Conservation (phyloP, 2,329 filamentous ascomycete genomes). For the Ophiostoma montium region DNA sequence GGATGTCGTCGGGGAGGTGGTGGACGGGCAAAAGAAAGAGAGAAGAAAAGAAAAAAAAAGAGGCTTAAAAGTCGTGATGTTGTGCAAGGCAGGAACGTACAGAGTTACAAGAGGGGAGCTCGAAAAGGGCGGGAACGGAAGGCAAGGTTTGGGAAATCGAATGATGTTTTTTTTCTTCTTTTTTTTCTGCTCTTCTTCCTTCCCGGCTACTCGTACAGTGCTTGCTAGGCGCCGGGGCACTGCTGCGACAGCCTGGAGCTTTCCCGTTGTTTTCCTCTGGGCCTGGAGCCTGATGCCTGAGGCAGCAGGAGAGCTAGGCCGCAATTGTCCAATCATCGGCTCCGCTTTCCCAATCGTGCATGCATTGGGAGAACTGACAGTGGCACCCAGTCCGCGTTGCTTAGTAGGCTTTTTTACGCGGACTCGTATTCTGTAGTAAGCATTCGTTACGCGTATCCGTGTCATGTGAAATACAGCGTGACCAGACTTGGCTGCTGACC, state of each 20-base stretch:
- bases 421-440: no score
- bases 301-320: constrained; percentile 3
- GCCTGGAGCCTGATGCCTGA: constrained; percentile 7
- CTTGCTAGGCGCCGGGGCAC: background rate
- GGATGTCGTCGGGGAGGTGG: no score
- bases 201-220: constrained; percentile 6
- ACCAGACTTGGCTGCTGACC: no score
- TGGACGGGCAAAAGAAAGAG: no score
- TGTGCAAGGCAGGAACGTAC: constrained; percentile 7
- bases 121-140: constrained; percentile 1
- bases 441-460: no score
- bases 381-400: no score
- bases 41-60: no score
- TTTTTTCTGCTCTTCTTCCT: constrained; percentile 13
- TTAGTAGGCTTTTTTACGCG: no score
- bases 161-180: constrained; percentile 16
- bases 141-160: constrained; percentile 13
- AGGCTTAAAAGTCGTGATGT: background rate
- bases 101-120: constrained; percentile 9
- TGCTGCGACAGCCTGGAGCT: background rate
- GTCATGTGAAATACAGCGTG: no score
- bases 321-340: constrained; percentile 9
- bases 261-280: constrained; percentile 4
- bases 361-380: no score
- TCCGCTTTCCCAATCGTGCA: constrained; percentile 9